Evolutionary conservation across 148 eudicot species (phyloP), one percentile per base, ranked within the genome.

Genomic region (Camellia sinensis): DNA sequence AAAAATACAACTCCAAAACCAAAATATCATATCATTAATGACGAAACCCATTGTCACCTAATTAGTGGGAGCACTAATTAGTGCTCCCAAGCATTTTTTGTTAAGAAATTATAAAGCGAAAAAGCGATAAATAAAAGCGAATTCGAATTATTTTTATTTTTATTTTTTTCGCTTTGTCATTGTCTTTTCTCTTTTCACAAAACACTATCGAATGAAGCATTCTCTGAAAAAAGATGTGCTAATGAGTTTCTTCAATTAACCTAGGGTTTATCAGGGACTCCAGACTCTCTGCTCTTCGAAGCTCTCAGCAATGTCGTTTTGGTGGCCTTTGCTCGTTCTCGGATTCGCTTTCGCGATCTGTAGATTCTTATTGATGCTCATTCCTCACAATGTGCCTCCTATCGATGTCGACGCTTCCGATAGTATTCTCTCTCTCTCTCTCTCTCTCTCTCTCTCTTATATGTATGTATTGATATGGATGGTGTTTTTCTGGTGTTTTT

Each of bases 321-420:
- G 94, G 99, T 95, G 92, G 93, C 88, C 93, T 61, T 71, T 95
- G 80, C 5, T 93, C 40, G 97, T 95, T 48, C 79, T 95, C 44
- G 97, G 87, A 6, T 29, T 95, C 54, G 94, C 97, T 54, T 88
- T 86, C 76, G 97, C 87, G 56, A 65, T 95, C 80, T 95, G 99
- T 82, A 93, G 79, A 71, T 86, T 95, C 73, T 86, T 95, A 19
- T 62, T 95, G 40, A 89, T 89, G 97, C 94, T 95, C 84, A 89
- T 95, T 64, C 99, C 99, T 80, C 86, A 91, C 44, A 95, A 95
- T 85, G 97, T 95, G 46, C 97, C 97, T 87, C 90, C 99, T 53
- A 92, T 95, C 77, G 99, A 95, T 66, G 97, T 95, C 75, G 97
- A 95, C 77, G 86, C 93, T 50, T 93, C 99, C 71, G 99, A 95